Conservation (phyloP, 2,329 filamentous ascomycete genomes). For the Aspergillus udagawae region DNA sequence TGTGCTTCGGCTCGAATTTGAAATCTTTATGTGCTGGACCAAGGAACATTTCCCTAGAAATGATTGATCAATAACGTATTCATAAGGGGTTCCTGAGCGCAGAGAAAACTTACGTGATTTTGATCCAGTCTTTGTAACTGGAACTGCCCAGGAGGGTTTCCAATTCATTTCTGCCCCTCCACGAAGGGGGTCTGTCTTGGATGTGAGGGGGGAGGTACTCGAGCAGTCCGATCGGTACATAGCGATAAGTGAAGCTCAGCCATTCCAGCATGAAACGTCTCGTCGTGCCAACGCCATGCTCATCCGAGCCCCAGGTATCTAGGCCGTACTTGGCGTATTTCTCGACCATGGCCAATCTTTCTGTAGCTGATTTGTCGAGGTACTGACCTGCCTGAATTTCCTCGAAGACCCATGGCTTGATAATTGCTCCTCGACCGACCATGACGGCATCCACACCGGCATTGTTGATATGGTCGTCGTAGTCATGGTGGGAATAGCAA, state of each 20-base stretch:
- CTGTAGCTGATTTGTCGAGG: slow-evolving; percentile 86
- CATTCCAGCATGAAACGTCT: slow-evolving; percentile 91
- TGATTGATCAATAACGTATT: slow-evolving; percentile 6
- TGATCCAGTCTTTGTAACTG: slow-evolving; percentile 97
- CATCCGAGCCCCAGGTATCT: slow-evolving; percentile 93
- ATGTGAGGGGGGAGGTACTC: slow-evolving; percentile 84
- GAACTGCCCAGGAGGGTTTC: slow-evolving; percentile 89
- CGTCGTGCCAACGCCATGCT: slow-evolving; percentile 86
- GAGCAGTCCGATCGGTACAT: slow-evolving; percentile 83
- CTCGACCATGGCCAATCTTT: slow-evolving; percentile 80
- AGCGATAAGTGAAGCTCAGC: slow-evolving; percentile 88
- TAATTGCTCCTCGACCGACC: slow-evolving; percentile 90
- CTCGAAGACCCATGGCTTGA: slow-evolving; percentile 98
- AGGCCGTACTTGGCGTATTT: slow-evolving; percentile 87
- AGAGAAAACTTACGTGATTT: slow-evolving; percentile 71
- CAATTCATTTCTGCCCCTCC: slow-evolving; percentile 78
- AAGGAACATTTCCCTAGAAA: slow-evolving; percentile 86
- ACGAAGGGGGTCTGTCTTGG: slow-evolving; percentile 84
- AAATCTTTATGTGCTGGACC: slow-evolving; percentile 87
- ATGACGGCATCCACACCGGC: slow-evolving; percentile 88
- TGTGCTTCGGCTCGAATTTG: slow-evolving; percentile 95
- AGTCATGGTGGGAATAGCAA: slow-evolving; percentile 89
- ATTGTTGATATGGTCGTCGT: slow-evolving; percentile 71
- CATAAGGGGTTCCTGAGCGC: slow-evolving; percentile 10
- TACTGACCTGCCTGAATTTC: slow-evolving; percentile 91